Conservation (phyloP, 805 yeast genomes). For the Babjeviella inositovora region DNA sequence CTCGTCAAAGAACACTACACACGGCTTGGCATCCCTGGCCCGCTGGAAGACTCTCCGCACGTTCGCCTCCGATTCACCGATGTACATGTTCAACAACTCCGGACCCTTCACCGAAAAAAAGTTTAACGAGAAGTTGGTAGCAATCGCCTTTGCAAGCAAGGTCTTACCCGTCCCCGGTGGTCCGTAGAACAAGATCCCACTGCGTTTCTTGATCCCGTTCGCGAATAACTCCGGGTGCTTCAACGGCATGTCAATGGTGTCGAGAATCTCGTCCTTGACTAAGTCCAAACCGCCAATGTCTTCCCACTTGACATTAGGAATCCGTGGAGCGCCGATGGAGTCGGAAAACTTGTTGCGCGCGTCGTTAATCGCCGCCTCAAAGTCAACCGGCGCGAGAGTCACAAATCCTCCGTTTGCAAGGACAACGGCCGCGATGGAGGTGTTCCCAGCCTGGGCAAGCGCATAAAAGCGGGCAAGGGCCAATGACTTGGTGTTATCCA, state of each 20-base stretch:
- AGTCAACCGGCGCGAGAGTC: conserved; percentile 38
- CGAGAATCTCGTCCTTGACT: conserved; percentile 85
- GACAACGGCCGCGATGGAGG: conserved; percentile 14
- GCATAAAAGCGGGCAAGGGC: conserved; percentile 34
- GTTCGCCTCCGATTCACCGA: conserved; percentile 97
- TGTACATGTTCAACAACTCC: conserved; percentile 90
- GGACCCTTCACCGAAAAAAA: conserved; percentile 97
- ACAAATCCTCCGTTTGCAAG: conserved; percentile 41
- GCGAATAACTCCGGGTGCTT: conserved; percentile 83
- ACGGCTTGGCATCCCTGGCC: conserved; percentile 94
- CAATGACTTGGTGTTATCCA: conserved; percentile 41
- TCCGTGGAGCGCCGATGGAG: conserved; percentile 92
- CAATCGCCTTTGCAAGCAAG: conserved; percentile 89
- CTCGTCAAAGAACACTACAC: conserved; percentile 95
- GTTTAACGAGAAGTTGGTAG: conserved; percentile 85
- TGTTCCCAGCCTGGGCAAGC: conserved; percentile 8
- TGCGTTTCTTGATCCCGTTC: conserved; percentile 81
- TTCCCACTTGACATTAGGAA: conserved; percentile 92
- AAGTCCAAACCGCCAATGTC: conserved; percentile 92
- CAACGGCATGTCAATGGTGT: conserved; percentile 91
- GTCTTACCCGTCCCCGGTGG: conserved; percentile 99
- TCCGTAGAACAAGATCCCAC: conserved; percentile 90
- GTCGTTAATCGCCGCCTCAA: conserved; percentile 53
- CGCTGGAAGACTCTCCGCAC: conserved; percentile 87
- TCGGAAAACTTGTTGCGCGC: conserved; percentile 85